These are phyloP conservation scores for Leersia perrieri DNA, from an alignment of 176 grass and related monocot genomes.

Conservation along the genomic window DNA sequence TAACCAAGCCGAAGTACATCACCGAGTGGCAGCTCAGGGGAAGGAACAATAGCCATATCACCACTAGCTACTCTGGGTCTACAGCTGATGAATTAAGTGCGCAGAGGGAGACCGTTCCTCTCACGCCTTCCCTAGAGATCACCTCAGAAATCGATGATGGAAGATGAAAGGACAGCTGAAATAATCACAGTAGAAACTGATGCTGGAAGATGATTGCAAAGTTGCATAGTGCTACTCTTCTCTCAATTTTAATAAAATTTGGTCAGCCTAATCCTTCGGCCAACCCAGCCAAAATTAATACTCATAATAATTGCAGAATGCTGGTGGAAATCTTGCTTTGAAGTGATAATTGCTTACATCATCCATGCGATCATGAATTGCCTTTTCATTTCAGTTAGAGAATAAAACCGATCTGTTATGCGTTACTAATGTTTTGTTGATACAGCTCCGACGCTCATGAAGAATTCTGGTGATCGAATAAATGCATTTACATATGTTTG, in stretches of 20 bases:
- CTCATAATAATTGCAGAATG: too few relatives aligned
- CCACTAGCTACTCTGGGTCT: neutral
- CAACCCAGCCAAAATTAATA: too few relatives aligned
- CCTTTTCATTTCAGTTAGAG: neutral
- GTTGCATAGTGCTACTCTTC: neutral
- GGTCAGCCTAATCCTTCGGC: too few relatives aligned
- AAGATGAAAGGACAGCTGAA: neutral
- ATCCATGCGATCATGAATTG: neutral
- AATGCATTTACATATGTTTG: too few relatives aligned
- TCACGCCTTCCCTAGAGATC: neutral
- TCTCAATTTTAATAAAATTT: too few relatives aligned
- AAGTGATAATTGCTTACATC: neutral
- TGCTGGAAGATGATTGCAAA: neutral
- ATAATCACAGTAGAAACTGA: too few relatives aligned
- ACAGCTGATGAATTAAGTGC: neutral
- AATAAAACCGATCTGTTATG: neutral
- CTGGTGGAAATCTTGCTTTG: neutral
- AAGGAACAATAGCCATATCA: neutral
- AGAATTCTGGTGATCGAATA: too few relatives aligned
- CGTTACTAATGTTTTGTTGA: neutral
- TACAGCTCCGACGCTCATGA: too few relatives aligned
- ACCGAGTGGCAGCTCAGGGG: conserved; percentile 54
- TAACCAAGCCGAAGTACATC: conserved; percentile 50
- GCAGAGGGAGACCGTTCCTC: neutral
- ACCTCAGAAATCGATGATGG: neutral